Evolutionary conservation across 371 early-diverging fungal genomes (phyloP), one percentile per base, ranked within the genome.

Genomic region (Mortierella sp.): DNA sequence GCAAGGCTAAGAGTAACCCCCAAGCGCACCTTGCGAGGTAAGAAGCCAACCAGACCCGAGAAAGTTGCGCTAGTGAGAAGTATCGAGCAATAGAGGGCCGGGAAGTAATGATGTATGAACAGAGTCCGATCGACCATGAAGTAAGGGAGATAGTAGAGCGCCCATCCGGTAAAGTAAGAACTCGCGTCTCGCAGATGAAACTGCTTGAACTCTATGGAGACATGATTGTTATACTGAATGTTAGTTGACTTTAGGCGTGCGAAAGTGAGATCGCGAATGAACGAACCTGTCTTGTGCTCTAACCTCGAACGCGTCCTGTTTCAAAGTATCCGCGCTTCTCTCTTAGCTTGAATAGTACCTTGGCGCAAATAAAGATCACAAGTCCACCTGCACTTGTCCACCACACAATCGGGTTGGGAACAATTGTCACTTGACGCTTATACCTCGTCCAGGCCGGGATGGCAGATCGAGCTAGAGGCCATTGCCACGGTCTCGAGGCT

Each of bases 81-180:
- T 52, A 65, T 56, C 5, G 71, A 57, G 37, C 50, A 51, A 48
- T 71, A 71, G 34, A 71, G 43, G 5, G 71, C 45, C 0, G 61
- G 71, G 28, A 64, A 65, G 60, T 71, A 71, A 29, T 71, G 65
- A 21, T 71, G 65, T 19, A 60, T 47, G 57, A 52, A 65, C 29
- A 64, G 47, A 16, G 52, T 34, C 19, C 69, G 47, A 27, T 55
- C 16, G 16, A 69, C 24, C 6, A 60, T 41, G 53, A 71, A 55
- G 44, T 60, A 71, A 21, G 65, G 71, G 0, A 65, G 13, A n/a
- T 65, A 64, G 49, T 71, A 61, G 17, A 56, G 0, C 13, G 57
- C 61, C 71, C 71, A 71, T 17, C 54, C 31, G 0, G 34, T 46
- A 54, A 70, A 70, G 55, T 49, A 70, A 16, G n/a, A n/a, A n/a